phyloP scores from a whole-genome alignment of 202 grass and related monocot species.

The Schoenoplectus triqueter region DNA sequence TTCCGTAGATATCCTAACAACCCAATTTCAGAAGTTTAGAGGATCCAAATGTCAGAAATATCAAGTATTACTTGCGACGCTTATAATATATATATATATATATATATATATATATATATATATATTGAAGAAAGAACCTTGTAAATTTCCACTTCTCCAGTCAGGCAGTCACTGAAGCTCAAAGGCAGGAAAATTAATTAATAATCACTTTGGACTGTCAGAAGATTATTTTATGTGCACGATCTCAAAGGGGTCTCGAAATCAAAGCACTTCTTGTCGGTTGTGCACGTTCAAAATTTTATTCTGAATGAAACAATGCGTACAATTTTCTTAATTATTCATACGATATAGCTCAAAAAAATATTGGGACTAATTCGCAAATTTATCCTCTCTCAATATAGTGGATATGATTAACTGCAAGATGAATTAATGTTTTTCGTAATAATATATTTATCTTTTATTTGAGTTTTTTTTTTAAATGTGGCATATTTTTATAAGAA shows the following conservation, averaged over 20 bases:
- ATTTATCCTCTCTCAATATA: not conserved
- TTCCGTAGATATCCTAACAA: too few species aligned
- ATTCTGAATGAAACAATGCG: conserved; percentile 1
- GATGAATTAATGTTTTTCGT: too few species aligned
- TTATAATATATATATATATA: not conserved
- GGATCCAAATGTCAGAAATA: not conserved
- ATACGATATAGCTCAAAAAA: not conserved
- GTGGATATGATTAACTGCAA: too few species aligned
- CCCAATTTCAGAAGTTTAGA: not conserved
- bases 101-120: not conserved
- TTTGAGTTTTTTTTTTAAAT: too few species aligned
- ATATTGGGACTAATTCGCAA: not conserved
- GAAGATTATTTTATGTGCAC: conserved; percentile 35
- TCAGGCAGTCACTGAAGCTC: not conserved
- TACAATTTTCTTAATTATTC: not conserved
- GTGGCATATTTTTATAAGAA: too few species aligned
- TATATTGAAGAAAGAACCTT: not conserved
- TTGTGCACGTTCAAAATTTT: conserved; percentile 34
- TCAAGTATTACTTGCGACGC: not conserved
- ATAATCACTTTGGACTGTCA: conserved; percentile 26
- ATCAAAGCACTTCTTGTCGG: conserved; percentile 38
- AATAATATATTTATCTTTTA: too few species aligned
- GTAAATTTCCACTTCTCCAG: not conserved
- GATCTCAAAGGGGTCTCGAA: conserved; percentile 34
- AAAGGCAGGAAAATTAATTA: conserved; percentile 30